These are phyloP conservation scores for Chaetoceros muelleri DNA, from an alignment of 108 stramenopile species.

Conservation along the genomic window DNA sequence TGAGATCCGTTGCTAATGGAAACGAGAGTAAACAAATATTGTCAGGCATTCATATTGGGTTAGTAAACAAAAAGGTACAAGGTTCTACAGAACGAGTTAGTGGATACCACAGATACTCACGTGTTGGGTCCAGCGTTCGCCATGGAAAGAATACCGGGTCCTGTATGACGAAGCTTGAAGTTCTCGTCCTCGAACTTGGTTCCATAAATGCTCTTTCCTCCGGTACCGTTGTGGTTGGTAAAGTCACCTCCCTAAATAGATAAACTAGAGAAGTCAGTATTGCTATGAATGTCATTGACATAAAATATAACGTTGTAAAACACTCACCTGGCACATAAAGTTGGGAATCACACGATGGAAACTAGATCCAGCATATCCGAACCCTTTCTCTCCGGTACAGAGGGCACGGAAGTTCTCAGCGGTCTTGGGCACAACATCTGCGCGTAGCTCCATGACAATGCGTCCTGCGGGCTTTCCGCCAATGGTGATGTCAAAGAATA, in stretches of 20 bases:
- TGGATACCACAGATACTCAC: slow-evolving; percentile 5
- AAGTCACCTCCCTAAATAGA: slow-evolving; percentile 68
- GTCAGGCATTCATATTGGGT: background rate
- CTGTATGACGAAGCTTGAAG: slow-evolving; percentile 33
- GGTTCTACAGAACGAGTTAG: too few relatives aligned
- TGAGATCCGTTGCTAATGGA: slow-evolving; percentile 26
- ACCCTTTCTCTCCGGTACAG: slow-evolving; percentile 82
- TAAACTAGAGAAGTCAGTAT: background rate
- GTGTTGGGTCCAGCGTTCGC: slow-evolving; percentile 87
- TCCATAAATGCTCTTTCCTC: slow-evolving; percentile 80
- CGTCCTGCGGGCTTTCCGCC: slow-evolving; percentile 73
- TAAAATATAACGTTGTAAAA: slow-evolving; percentile 10
- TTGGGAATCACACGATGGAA: slow-evolving; percentile 96
- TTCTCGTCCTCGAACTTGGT: slow-evolving; percentile 72
- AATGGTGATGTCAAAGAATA: slow-evolving; percentile 80
- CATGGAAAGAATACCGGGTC: slow-evolving; percentile 74
- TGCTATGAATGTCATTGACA: slow-evolving; percentile 17
- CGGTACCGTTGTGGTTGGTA: slow-evolving; percentile 72
- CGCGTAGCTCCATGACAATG: slow-evolving; percentile 80
- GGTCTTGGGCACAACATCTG: slow-evolving; percentile 87
- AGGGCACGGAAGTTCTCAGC: slow-evolving; percentile 73
- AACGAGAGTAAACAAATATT: background rate
- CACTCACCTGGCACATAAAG: slow-evolving; percentile 67
- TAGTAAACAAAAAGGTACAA: too few relatives aligned
- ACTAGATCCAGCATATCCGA: slow-evolving; percentile 73